phyloP scores from a whole-genome alignment of 495 filamentous ascomycete species.

The Podospora appendiculata region DNA sequence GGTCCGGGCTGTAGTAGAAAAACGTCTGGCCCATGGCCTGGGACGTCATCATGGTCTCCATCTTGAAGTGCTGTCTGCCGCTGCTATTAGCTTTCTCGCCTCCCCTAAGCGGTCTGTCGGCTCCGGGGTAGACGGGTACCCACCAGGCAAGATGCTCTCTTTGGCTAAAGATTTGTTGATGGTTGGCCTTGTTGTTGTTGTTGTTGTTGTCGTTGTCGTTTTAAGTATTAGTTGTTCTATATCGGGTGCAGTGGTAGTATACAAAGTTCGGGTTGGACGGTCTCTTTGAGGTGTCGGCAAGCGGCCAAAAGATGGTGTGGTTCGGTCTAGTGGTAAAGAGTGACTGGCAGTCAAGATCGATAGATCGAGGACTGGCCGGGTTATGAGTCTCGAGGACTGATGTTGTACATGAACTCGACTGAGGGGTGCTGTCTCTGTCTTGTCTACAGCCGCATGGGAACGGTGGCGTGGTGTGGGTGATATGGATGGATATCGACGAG shows the following conservation, averaged over 20 bases:
- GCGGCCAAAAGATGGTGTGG: constrained; percentile 44
- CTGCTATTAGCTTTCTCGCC: constrained; percentile 11
- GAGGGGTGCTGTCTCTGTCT: constrained; percentile 2
- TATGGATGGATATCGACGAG: constrained; percentile 1
- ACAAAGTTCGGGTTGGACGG: constrained; percentile 23
- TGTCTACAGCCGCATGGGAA: constrained; percentile 11
- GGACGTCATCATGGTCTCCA: constrained; percentile 39
- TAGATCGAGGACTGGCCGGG: constrained; percentile 29
- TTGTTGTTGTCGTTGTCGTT: constrained; percentile 4
- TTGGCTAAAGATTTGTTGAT: constrained; percentile 3
- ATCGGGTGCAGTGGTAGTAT: constrained; percentile 26
- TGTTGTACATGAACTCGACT: constrained; percentile 37
- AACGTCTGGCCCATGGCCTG: constrained; percentile 71
- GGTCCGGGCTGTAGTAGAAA: constrained; percentile 85
- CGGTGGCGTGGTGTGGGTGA: constrained; percentile 10
- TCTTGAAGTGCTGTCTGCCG: constrained; percentile 19
- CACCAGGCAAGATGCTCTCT: constrained; percentile 12
- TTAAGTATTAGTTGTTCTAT: constrained; percentile 39
- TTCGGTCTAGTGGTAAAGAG: constrained; percentile 39
- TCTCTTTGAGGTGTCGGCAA: constrained; percentile 15
- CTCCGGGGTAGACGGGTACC: constrained; percentile 8
- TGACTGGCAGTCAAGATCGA: constrained; percentile 36
- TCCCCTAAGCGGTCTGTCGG: neutral
- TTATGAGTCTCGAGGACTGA: constrained; percentile 30
- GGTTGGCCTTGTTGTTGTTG: too few relatives aligned